Evolutionary conservation across 495 filamentous ascomycete genomes (phyloP).

Genomic region (Astrocystis sublimbata): DNA sequence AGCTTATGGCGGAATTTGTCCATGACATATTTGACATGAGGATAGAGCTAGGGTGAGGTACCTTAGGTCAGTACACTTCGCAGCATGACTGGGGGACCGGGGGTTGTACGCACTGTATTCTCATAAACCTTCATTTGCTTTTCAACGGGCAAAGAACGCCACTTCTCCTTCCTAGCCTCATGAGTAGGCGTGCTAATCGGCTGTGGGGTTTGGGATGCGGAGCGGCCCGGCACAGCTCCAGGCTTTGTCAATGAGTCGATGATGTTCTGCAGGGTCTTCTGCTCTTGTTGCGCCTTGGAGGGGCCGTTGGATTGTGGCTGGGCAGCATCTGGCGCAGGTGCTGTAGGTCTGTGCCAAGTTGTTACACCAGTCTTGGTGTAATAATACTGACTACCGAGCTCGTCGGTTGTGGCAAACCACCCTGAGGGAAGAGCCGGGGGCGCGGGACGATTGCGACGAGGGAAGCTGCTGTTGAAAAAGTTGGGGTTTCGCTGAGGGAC

Average conservation of each 20-base stretch:
- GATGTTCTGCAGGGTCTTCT: slow-evolving; percentile 71
- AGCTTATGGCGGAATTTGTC: slow-evolving; percentile 84
- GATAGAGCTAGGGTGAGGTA: slow-evolving; percentile 64
- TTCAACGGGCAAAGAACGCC: slow-evolving; percentile 73
- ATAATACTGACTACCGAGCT: slow-evolving; percentile 73
- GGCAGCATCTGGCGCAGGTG: slow-evolving; percentile 61
- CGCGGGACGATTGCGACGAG: slow-evolving; percentile 54
- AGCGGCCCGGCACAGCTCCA: slow-evolving; percentile 49
- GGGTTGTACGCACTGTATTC: slow-evolving; percentile 66
- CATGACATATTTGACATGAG: slow-evolving; percentile 79
- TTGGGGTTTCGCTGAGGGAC: slow-evolving; percentile 61
- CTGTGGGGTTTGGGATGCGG: slow-evolving; percentile 63
- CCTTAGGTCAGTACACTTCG: slow-evolving; percentile 25
- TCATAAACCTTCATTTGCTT: slow-evolving; percentile 94
- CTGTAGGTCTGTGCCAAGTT: slow-evolving; percentile 77
- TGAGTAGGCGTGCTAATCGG: slow-evolving; percentile 60
- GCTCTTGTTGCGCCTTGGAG: slow-evolving; percentile 57
- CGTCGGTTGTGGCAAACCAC: slow-evolving; percentile 72
- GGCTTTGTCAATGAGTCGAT: slow-evolving; percentile 78
- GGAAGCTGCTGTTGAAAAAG: slow-evolving; percentile 59
- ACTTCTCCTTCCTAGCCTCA: slow-evolving; percentile 75
- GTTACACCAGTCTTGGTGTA: slow-evolving; percentile 72
- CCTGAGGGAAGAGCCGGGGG: slow-evolving; percentile 67
- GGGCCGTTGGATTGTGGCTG: slow-evolving; percentile 63
- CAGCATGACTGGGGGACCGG: not conserved